phyloP scores from a whole-genome alignment of 129 eudicot genomes.

The sunflower (Helianthus annuus) region DNA sequence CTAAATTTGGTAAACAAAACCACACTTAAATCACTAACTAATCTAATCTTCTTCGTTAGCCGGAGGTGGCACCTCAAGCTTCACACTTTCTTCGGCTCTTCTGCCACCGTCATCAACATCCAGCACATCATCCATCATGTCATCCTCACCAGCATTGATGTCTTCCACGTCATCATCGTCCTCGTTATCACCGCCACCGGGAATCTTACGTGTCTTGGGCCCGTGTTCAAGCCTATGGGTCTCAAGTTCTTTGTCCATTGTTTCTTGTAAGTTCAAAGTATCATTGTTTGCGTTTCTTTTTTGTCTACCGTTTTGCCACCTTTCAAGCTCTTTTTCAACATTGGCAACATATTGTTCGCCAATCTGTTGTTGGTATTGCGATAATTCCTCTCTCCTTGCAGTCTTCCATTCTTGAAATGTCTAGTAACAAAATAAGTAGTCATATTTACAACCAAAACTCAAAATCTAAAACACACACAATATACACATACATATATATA shows the following conservation, averaged over 20 bases:
- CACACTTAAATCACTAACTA: conserved; percentile 19
- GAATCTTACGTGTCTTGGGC: conserved; percentile 80
- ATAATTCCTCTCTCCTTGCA: conserved; percentile 87
- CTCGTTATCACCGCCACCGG: conserved; percentile 71
- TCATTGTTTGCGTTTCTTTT: conserved; percentile 56
- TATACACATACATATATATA: too few species aligned
- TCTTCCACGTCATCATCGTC: conserved; percentile 98
- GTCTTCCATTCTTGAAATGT: conserved; percentile 93
- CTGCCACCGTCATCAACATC: conserved; percentile 64
- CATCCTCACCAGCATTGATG: conserved; percentile 88
- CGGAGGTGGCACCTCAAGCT: conserved; percentile 38
- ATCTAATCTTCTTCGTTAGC: conserved; percentile 43
- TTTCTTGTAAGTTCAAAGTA: conserved; percentile 79
- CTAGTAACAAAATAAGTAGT: conserved; percentile 29
- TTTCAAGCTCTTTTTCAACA: conserved; percentile 80
- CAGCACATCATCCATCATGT: conserved; percentile 86
- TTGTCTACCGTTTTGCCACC: conserved; percentile 83
- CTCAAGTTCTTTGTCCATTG: conserved; percentile 98
- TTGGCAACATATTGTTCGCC: conserved; percentile 66
- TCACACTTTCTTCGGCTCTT: conserved; percentile 55
- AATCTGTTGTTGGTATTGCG: conserved; percentile 78
- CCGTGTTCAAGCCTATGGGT: conserved; percentile 98
- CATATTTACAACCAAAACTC: background rate
- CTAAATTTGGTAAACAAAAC: background rate
- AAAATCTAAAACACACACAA: background rate